Percentiles rank a stretch among this genome's conserved stretches.
phyloP scores from a whole-genome alignment of 106 monocot species.

The Dendrobium huoshanense region DNA sequence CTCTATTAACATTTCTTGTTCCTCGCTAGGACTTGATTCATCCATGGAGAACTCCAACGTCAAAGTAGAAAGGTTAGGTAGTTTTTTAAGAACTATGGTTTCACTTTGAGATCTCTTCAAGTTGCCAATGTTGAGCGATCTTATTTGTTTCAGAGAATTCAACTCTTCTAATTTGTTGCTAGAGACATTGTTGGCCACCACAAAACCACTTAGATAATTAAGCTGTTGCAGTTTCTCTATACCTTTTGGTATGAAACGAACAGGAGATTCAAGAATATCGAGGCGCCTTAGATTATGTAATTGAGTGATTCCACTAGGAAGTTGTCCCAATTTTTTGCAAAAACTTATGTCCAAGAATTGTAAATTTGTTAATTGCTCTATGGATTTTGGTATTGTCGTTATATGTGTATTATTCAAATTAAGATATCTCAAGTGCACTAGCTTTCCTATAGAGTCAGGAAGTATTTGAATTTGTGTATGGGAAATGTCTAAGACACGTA shows the following conservation, averaged over 20 bases:
- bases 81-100: neutral
- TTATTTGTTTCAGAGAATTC: neutral
- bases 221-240: slow-evolving; percentile 23
- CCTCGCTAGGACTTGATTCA: neutral
- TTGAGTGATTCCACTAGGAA: slow-evolving; percentile 11
- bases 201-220: slow-evolving; percentile 21
- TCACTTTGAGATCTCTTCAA: slow-evolving; percentile 18
- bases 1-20: neutral
- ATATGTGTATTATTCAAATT: slow-evolving; percentile 4
- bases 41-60: neutral
- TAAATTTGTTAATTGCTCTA: slow-evolving; percentile 21
- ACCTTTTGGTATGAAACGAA: neutral
- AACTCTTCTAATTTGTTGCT: slow-evolving; percentile 12
- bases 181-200: neutral
- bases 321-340: slow-evolving; percentile 9
- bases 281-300: slow-evolving; percentile 21
- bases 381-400: slow-evolving; percentile 21
- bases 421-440: slow-evolving; percentile 27
- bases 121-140: slow-evolving; percentile 5
- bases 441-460: slow-evolving; percentile 19
- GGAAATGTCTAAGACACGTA: slow-evolving; percentile 23
- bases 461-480: slow-evolving; percentile 3
- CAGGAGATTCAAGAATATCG: neutral
- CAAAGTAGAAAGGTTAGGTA: neutral
- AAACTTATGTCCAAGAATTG: slow-evolving; percentile 8